Percentiles rank a stretch among this genome's conserved stretches.
Conservation (phyloP, 208 protist species). For the Leishmania guyanensis region DNA sequence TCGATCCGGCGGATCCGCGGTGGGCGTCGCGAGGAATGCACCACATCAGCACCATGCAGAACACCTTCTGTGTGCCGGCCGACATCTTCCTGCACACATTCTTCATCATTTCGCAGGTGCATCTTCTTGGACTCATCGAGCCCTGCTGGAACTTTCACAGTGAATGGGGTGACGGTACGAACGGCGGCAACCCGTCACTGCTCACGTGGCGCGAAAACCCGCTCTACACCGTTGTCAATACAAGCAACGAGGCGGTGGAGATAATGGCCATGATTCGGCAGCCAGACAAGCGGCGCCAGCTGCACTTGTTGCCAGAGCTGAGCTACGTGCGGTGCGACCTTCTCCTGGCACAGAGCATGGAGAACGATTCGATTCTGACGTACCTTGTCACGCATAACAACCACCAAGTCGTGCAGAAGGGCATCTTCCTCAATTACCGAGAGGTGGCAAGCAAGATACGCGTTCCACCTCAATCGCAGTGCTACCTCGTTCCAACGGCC, state of each 20-base stretch:
- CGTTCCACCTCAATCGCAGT: conserved; percentile 57
- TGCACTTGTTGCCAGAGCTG: conserved; percentile 58
- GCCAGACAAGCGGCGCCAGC: conserved; percentile 69
- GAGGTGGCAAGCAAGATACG: conserved; percentile 63
- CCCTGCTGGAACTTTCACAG: conserved; percentile 66
- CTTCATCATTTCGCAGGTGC: conserved; percentile 45
- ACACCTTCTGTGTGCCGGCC: conserved; percentile 64
- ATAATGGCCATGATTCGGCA: conserved; percentile 71
- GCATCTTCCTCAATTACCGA: conserved; percentile 62
- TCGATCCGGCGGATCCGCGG: conserved; percentile 34
- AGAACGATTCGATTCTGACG: conserved; percentile 45
- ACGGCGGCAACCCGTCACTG: conserved; percentile 69
- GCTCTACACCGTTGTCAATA: conserved; percentile 62
- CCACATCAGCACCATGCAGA: conserved; percentile 19
- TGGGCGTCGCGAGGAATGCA: conserved; percentile 45
- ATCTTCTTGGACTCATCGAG: conserved; percentile 42
- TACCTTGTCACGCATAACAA: conserved; percentile 84
- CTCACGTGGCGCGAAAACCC: conserved; percentile 78
- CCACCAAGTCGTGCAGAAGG: conserved; percentile 67
- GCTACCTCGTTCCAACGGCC: conserved; percentile 74
- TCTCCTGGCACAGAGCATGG: conserved; percentile 51
- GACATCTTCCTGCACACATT: conserved; percentile 51
- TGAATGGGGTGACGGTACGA: conserved; percentile 67
- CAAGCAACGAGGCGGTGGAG: conserved; percentile 39
- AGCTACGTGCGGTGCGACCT: conserved; percentile 72